phyloP scores from a whole-genome alignment of 805 yeast species.

The Saturnispora dispora region DNA sequence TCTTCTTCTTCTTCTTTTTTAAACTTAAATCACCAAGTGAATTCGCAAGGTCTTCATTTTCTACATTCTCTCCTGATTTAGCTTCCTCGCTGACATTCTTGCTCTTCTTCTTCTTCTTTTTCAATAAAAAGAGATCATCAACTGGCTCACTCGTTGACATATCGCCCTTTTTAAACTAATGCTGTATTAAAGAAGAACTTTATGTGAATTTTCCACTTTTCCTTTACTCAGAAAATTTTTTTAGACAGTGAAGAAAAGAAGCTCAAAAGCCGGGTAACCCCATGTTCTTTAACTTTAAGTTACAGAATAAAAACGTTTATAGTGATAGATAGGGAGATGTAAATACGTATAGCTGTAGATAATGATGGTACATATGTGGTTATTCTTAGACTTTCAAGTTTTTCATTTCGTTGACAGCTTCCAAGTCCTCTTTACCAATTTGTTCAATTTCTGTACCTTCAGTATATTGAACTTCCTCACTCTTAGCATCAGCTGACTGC shows the following conservation, averaged over 20 bases:
- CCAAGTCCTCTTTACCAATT: conserved; percentile 37
- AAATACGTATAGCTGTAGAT: not conserved
- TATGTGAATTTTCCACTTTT: not conserved
- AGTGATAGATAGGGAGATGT: too few species aligned
- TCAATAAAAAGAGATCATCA: conserved; percentile 66
- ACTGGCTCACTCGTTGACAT: conserved; percentile 39
- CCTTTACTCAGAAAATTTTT: not conserved
- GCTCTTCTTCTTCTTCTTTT: conserved; percentile 63
- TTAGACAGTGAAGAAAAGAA: not conserved
- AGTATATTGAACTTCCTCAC: conserved; percentile 28
- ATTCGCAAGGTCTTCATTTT: conserved; percentile 39
- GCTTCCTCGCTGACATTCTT: conserved; percentile 29
- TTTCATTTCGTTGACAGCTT: conserved; percentile 32
- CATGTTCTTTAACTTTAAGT: not conserved
- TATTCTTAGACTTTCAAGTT: conserved; percentile 14
- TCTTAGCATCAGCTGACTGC: conserved; percentile 23
- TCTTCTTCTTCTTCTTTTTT: conserved; percentile 76
- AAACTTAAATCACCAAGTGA: conserved; percentile 62
- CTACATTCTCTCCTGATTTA: conserved; percentile 24
- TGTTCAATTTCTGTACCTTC: conserved; percentile 45
- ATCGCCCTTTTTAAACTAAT: not conserved
- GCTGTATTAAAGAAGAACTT: not conserved
- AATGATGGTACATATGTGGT: not conserved
- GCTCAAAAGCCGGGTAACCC: not conserved
- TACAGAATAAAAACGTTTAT: not conserved